Conservation (phyloP, 1,284 basidiomycete genomes). For the Heterobasidion annosum region DNA sequence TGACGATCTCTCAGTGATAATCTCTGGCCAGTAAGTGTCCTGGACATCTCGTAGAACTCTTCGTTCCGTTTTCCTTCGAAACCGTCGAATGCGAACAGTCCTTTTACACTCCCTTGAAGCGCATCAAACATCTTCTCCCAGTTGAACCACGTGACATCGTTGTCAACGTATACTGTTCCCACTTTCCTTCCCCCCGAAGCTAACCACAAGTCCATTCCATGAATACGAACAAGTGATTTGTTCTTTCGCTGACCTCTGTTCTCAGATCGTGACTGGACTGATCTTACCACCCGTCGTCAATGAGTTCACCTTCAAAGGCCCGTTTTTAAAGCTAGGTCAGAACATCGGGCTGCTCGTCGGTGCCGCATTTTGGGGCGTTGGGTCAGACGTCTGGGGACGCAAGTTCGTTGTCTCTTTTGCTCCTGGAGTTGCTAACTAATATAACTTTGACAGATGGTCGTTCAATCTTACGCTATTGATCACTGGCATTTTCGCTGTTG, state of each 20-base stretch:
- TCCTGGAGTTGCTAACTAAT: neutral
- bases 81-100: neutral
- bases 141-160: no score
- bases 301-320: conserved; percentile 45
- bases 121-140: no score
- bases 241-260: neutral
- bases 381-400: conserved; percentile 53
- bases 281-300: conserved; percentile 45
- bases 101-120: no score
- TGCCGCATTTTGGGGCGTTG: conserved; percentile 55
- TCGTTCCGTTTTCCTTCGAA: neutral
- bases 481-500: conserved; percentile 56
- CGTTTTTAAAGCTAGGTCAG: conserved; percentile 45
- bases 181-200: no score
- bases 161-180: no score
- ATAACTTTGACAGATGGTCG: conserved; percentile 35
- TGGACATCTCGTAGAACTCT: neutral
- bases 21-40: conserved; percentile 47
- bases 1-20: conserved; percentile 36
- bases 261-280: conserved; percentile 43
- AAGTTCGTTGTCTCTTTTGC: conserved; percentile 20
- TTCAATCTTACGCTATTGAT: conserved; percentile 74
- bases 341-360: conserved; percentile 59
- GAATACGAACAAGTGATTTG: neutral
- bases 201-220: neutral